These are phyloP conservation scores for Cenchrus purpureus DNA, from an alignment of 176 grass and related monocot species.

Conservation along the genomic window DNA sequence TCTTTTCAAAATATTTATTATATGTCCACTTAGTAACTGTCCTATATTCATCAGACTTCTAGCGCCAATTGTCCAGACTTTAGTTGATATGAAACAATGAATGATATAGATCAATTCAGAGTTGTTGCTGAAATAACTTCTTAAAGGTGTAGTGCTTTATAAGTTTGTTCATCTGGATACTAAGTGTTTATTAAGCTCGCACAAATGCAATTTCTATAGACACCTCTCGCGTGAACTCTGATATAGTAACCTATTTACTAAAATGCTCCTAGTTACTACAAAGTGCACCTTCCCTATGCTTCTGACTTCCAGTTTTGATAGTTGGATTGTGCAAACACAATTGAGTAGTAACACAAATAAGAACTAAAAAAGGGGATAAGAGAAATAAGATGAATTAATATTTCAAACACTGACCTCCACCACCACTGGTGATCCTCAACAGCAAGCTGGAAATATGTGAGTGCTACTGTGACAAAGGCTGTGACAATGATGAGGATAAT, in stretches of 20 bases:
- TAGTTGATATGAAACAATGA: background rate
- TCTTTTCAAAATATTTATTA: background rate
- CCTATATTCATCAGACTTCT: background rate
- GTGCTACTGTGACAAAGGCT: slow-evolving; percentile 88
- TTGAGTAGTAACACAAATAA: slow-evolving; percentile 8
- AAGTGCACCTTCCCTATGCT: background rate
- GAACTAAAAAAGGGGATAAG: background rate
- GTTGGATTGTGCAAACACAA: background rate
- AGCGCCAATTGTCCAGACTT: background rate
- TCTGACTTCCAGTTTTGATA: slow-evolving; percentile 9
- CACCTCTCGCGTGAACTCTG: background rate
- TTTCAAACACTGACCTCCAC: slow-evolving; percentile 83
- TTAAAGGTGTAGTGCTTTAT: background rate
- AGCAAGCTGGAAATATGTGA: slow-evolving; percentile 95
- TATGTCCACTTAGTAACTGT: background rate
- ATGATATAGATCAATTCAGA: background rate
- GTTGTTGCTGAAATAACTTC: background rate
- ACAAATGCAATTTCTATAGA: slow-evolving; percentile 7
- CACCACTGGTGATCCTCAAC: slow-evolving; percentile 97
- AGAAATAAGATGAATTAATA: slow-evolving; percentile 14
- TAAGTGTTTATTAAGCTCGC: background rate
- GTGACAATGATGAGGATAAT: slow-evolving; percentile 97
- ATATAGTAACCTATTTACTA: slow-evolving; percentile 13
- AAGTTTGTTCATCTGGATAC: background rate
- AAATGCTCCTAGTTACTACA: background rate